Evolutionary conservation across 495 filamentous ascomycete species (phyloP).

Genomic region (Hyaloscypha hepaticicola): DNA sequence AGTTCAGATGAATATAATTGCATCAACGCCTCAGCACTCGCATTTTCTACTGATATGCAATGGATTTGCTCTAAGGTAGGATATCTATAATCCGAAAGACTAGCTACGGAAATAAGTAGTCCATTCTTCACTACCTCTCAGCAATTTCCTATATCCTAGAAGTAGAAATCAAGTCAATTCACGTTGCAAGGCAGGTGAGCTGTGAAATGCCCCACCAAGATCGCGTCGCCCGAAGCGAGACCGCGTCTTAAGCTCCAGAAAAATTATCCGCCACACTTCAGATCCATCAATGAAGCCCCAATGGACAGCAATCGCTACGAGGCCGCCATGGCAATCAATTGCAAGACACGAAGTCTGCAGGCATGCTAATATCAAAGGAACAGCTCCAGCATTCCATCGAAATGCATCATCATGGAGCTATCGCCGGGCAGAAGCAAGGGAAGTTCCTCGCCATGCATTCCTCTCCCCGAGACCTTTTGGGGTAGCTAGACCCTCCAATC

Average conservation of each 20-base stretch:
- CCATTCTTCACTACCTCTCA: neutral
- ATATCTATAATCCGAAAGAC: too few relatives aligned
- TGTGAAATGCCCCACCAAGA: neutral
- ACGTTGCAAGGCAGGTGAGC: too few relatives aligned
- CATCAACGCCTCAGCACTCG: too few relatives aligned
- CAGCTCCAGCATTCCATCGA: neutral
- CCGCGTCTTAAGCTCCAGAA: neutral
- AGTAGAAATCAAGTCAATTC: too few relatives aligned
- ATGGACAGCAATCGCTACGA: constrained; percentile 13
- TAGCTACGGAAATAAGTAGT: too few relatives aligned
- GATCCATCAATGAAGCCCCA: constrained; percentile 18
- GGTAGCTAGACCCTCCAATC: neutral
- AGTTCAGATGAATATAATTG: too few relatives aligned
- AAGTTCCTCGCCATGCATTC: neutral
- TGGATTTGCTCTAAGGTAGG: too few relatives aligned
- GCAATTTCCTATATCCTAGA: constrained; percentile 30
- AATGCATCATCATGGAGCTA: constrained; percentile 3
- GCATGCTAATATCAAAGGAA: neutral
- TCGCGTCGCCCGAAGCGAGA: neutral
- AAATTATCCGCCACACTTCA: neutral
- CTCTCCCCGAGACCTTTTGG: neutral
- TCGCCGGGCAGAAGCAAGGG: neutral
- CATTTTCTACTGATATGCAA: too few relatives aligned
- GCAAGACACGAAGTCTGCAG: neutral
- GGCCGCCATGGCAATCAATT: constrained; percentile 6